Evolutionary conservation across 257 asterid species (phyloP), one percentile per base, ranked within the genome.

Genomic region (Mentha longifolia): DNA sequence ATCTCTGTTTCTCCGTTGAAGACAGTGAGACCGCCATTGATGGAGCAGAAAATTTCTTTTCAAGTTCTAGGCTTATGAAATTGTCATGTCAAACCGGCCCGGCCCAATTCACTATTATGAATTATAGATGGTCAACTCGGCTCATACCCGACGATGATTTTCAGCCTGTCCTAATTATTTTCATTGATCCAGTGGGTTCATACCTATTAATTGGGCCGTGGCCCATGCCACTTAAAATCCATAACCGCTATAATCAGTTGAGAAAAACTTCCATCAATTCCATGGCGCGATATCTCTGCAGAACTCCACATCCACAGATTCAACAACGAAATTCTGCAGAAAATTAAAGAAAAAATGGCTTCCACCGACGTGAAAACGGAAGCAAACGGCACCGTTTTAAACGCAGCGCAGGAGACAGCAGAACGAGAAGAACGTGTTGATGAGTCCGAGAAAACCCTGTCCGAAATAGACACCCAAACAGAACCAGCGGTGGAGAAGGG

Each of bases 1-100:
- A 31, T 1, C 7, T 28, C 42, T 71, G 73, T 16, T 35, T 37
- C 64, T 22, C 61, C 69, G 30, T 58, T 25, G 57, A 19, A 35
- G 52, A 58, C 54, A 31, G 31, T 42, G 42, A 62, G 73, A 47
- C 79, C 77, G 79, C 83, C 83, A 74, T 65, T 78, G 83, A 65
- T 47, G 79, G 39, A 58, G 42, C 55, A 20, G 43, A 30, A 25
- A 59, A 10, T 14, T 20, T 35, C 16, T 14, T 19, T 13, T 20
- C 25, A 8, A 60, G 68, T 46, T 61, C 67, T 61, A 67, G 63
- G 28, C 39, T 25, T 61, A 62, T 31, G 15, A 25, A 31, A 41
- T 35, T 41, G 15, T 37, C 19, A 11, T 25, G 59, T 55, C 12
- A 4, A 45, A 70, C 13, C 2, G 56, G 68, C 50, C 67, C 33